A percentile compares a stretch with the other conserved stretches of the same genome.
These are phyloP conservation scores for Xanthoceras sorbifolium DNA, from an alignment of 345 rosid species.

Conservation along the genomic window DNA sequence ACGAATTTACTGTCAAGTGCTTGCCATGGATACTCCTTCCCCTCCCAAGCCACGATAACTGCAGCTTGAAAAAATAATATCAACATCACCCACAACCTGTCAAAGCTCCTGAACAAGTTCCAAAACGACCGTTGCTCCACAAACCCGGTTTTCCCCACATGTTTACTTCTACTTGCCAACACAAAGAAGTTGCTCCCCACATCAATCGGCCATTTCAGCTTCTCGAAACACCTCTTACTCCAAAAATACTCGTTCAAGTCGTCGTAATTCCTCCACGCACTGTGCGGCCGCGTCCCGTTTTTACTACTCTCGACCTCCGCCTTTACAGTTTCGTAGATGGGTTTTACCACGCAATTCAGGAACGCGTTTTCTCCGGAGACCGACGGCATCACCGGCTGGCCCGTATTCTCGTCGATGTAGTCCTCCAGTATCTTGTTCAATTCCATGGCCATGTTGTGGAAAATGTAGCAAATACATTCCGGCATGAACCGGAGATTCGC, in stretches of 20 bases:
- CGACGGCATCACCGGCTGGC: conserved; percentile 79
- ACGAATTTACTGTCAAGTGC: conserved; percentile 48
- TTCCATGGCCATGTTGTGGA: conserved; percentile 93
- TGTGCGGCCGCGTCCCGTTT: conserved; percentile 95
- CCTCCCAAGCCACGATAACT: conserved; percentile 72
- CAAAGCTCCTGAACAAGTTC: conserved; percentile 86
- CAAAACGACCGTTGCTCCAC: conserved; percentile 95
- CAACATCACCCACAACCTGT: conserved; percentile 84
- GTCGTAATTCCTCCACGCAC: conserved; percentile 92
- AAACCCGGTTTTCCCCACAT: conserved; percentile 94
- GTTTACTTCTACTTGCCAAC: conserved; percentile 47
- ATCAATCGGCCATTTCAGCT: conserved; percentile 89
- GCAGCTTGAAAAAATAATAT: conserved; percentile 78
- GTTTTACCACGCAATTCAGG: conserved; percentile 70
- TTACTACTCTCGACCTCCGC: conserved; percentile 80
- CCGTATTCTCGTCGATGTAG: conserved; percentile 87
- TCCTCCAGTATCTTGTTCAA: conserved; percentile 78
- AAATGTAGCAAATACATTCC: conserved; percentile 83
- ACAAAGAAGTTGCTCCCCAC: conserved; percentile 72
- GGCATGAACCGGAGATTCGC: conserved; percentile 89
- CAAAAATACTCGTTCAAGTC: conserved; percentile 96
- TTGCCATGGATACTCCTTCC: conserved; percentile 60
- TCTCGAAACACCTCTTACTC: conserved; percentile 83
- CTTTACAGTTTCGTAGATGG: conserved; percentile 70
- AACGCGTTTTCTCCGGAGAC: conserved; percentile 78